Evolutionary conservation across 176 grass and related monocot genomes (phyloP).

Genomic region (Carex myosuroides): DNA sequence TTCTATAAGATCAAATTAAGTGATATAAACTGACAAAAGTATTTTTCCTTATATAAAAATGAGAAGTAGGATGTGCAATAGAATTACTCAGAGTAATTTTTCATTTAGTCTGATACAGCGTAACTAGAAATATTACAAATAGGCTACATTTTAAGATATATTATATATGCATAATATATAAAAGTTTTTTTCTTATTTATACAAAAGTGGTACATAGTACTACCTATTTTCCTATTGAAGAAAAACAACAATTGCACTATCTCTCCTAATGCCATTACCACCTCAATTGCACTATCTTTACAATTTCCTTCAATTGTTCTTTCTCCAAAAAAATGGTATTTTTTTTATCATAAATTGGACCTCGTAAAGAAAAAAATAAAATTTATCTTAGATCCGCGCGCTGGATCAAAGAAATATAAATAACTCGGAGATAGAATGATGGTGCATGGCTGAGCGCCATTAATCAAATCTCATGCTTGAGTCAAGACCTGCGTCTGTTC

Average conservation of each 20-base stretch:
- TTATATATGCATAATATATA: background rate
- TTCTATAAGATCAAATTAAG: no score
- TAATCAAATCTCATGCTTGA: background rate
- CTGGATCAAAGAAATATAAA: background rate
- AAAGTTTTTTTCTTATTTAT: background rate
- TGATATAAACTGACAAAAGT: no score
- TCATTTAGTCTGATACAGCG: no score
- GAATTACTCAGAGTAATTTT: no score
- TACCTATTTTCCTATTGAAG: background rate
- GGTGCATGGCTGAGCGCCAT: background rate
- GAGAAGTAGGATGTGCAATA: background rate
- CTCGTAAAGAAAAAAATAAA: background rate
- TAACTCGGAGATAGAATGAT: background rate
- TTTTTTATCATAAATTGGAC: background rate
- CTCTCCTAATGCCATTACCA: no score
- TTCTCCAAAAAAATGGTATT: background rate
- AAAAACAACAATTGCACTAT: no score
- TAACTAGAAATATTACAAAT: background rate
- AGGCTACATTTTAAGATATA: background rate
- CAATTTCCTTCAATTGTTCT: background rate
- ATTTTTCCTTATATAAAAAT: no score
- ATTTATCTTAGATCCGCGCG: no score
- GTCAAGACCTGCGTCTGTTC: conserved; percentile 22
- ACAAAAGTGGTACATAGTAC: background rate
- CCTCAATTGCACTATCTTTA: background rate